These are phyloP conservation scores for Citrullus colocynthis DNA, from an alignment of 306 rosid species.

Conservation along the genomic window DNA sequence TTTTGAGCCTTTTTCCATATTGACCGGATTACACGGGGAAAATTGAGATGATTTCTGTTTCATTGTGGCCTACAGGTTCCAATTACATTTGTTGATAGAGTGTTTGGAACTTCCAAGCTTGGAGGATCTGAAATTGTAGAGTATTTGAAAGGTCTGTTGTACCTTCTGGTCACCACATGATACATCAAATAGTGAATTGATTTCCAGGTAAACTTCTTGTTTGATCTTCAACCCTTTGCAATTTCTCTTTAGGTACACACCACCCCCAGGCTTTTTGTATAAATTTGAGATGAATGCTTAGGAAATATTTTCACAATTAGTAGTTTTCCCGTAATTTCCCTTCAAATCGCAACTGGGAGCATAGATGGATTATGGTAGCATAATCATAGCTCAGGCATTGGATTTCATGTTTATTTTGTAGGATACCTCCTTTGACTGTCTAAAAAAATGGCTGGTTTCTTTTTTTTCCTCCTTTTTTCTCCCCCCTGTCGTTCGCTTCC, in stretches of 20 bases:
- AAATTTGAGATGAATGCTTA: not conserved
- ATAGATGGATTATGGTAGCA: not conserved
- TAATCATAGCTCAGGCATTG: not conserved
- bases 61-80: constrained; percentile 51
- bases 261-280: not conserved
- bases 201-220: not conserved
- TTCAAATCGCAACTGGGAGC: not conserved
- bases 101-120: constrained; percentile 85
- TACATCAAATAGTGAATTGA: not conserved
- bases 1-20: not conserved
- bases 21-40: not conserved
- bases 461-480: too few relatives aligned
- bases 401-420: not conserved
- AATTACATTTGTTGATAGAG: constrained; percentile 93
- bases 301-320: not conserved
- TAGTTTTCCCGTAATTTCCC: not conserved
- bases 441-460: not conserved
- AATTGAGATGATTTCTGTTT: constrained; percentile 10
- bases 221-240: not conserved
- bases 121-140: constrained; percentile 97
- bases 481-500: too few relatives aligned
- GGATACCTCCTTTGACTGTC: not conserved
- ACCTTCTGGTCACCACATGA: constrained; percentile 69
- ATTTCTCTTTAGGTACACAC: not conserved
- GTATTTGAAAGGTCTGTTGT: constrained; percentile 79